Conservation (phyloP, 2,329 filamentous ascomycete genomes). For the Aspergillus aculeatus region DNA sequence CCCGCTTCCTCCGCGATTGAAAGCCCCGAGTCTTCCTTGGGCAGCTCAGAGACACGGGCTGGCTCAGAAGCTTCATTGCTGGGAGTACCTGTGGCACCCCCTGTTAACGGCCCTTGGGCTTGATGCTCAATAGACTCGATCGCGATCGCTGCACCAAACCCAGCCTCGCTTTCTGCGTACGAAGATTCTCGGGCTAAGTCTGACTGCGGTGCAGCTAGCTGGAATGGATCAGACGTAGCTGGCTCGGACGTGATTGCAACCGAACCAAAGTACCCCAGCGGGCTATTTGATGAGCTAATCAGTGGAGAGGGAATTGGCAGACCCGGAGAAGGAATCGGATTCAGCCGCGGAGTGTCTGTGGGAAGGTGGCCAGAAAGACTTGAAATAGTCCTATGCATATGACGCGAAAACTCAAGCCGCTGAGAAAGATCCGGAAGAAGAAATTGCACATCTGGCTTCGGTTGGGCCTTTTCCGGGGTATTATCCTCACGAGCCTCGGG, state of each 20-base stretch:
- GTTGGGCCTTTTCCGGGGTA: background rate
- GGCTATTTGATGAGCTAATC: slow-evolving; percentile 25
- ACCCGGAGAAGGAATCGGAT: slow-evolving; percentile 40
- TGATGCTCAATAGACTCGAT: background rate
- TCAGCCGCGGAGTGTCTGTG: slow-evolving; percentile 39
- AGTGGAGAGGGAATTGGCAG: slow-evolving; percentile 43
- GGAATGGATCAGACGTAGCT: slow-evolving; percentile 14
- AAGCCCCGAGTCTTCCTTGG: background rate
- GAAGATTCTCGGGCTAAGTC: background rate
- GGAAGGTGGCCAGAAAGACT: slow-evolving; percentile 19
- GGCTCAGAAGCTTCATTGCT: background rate
- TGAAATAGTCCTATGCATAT: slow-evolving; percentile 1
- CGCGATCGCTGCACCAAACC: background rate
- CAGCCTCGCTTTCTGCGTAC: background rate
- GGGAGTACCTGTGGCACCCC: background rate
- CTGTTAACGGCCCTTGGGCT: background rate
- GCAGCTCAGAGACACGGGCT: background rate
- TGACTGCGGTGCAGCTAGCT: slow-evolving; percentile 2
- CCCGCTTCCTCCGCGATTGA: background rate
- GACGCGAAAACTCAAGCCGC: background rate
- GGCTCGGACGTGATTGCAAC: slow-evolving; percentile 12
- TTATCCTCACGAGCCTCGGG: background rate
- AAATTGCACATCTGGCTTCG: slow-evolving; percentile 4
- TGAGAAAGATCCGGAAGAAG: slow-evolving; percentile 2
- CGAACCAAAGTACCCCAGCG: slow-evolving; percentile 34